Base-by-base conservation (phyloP, 192 early-diverging fungal genomes). In the Rhizophagus sp. region DNA sequence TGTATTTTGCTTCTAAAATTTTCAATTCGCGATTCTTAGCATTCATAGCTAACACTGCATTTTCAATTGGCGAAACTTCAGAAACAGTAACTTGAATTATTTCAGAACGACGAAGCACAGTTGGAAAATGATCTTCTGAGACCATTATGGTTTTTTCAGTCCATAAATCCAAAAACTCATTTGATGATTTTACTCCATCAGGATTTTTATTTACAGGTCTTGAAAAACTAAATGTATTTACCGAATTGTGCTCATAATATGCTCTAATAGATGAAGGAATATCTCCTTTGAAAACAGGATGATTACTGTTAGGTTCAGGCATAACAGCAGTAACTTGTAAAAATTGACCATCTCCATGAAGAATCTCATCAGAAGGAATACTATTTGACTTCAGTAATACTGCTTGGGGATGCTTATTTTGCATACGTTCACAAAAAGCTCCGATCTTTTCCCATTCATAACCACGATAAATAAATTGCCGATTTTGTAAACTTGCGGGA, bases 101-200 rank as follows among this genome's bases (percentile, higher is more conserved):
- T 62, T 87, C 82, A 30, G 86, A 88, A 24, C 93, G 87, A 30
- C 87, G 85, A 41, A 85, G 81, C 24, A 94, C 82, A 30, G 88
- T 86, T 10, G 94, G 94, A 73, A 95, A 93, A 8, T 75, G 75
- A 75, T 94, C 89, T 71, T 92, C 89, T 25, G 90, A 92, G 6
- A 87, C 73, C 39, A 94, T 78, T 19, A 92, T 86, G 4, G 89
- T 93, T 62, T 91, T 94, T 82, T 95, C 94, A 0, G 90, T 93
- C 92, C 93, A 95, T 11, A 95, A 80, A 62, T 94, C 89, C 33
- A 94, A 80, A 82, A 94, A 91, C 61, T 95, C 94, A 41, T 85
- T 84, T 36, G 86, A 86, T 1, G 89, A 86, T 75, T 93, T 88
- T n/a, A 75, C 79, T 0, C 64, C 63, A 22, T 62, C 62, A 24